Evolutionary conservation across 2,329 filamentous ascomycete genomes (phyloP).

Genomic region (Fusarium tricinctum): DNA sequence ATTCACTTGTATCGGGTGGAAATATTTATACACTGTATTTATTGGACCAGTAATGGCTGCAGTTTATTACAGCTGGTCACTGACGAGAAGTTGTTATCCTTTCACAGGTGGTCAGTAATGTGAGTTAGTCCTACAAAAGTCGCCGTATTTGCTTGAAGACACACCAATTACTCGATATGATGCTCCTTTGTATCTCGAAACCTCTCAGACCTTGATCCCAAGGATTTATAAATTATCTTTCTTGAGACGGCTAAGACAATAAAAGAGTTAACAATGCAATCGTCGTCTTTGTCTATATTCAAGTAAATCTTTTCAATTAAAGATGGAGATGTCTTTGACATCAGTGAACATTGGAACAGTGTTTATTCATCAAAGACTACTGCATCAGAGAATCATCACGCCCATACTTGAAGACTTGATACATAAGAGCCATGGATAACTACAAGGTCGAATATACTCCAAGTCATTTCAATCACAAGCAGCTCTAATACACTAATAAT

Average conservation of each 20-base stretch:
- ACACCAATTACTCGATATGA: neutral
- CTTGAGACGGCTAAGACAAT: neutral
- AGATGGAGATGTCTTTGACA: neutral
- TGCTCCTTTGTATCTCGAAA: neutral
- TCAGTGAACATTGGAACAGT: conserved; percentile 4
- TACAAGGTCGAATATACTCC: neutral
- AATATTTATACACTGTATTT: neutral
- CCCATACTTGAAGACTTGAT: neutral
- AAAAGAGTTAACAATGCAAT: neutral
- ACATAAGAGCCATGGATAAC: conserved; percentile 6
- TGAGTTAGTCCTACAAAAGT: neutral
- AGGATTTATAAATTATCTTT: neutral
- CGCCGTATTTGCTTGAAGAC: no score
- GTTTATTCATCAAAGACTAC: neutral
- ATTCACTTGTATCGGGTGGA: neutral
- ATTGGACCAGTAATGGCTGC: neutral
- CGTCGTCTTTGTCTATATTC: neutral
- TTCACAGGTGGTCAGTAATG: no score
- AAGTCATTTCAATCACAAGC: neutral
- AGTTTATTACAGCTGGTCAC: neutral
- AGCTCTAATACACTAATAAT: neutral
- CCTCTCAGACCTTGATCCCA: no score
- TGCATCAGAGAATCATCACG: neutral
- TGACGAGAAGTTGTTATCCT: neutral
- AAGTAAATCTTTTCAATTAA: neutral